These are phyloP conservation scores for Aspergillus nomiae DNA, from an alignment of 2,329 filamentous ascomycete species.

Conservation along the genomic window DNA sequence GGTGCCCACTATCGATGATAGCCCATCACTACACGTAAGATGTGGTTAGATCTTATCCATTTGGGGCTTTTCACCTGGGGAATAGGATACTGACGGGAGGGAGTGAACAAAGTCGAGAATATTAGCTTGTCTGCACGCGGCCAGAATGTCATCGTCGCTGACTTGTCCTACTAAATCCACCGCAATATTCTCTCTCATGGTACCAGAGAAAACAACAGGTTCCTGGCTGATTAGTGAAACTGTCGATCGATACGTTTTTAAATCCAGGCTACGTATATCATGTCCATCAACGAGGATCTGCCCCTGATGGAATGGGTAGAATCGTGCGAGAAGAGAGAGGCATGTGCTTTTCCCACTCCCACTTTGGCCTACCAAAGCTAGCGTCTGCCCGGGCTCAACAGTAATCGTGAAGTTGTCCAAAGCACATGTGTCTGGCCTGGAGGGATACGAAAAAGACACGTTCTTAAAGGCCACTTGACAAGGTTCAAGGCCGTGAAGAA, in stretches of 20 bases:
- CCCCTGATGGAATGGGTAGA: neutral
- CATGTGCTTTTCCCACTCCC: neutral
- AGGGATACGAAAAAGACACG: neutral
- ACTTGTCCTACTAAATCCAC: neutral
- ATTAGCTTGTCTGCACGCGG: constrained; percentile 36
- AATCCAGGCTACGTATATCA: neutral
- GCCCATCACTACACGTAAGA: constrained; percentile 34
- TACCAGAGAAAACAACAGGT: neutral
- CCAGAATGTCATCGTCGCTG: neutral
- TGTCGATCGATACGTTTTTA: neutral
- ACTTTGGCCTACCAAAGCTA: neutral
- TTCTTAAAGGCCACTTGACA: neutral
- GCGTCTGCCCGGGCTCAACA: neutral
- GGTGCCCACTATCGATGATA: constrained; percentile 52
- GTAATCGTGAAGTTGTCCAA: neutral
- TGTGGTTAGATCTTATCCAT: neutral
- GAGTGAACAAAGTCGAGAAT: constrained; percentile 52
- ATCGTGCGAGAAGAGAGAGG: neutral
- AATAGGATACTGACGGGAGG: constrained; percentile 34
- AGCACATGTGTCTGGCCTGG: neutral
- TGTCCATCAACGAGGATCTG: neutral
- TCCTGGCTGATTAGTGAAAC: neutral
- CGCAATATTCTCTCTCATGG: neutral
- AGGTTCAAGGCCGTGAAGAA: neutral
- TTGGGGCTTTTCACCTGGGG: neutral